Evolutionary conservation across 2,329 filamentous ascomycete species (phyloP), one percentile per base, ranked within the genome.

Genomic region (Chaetomiaceae sp.): DNA sequence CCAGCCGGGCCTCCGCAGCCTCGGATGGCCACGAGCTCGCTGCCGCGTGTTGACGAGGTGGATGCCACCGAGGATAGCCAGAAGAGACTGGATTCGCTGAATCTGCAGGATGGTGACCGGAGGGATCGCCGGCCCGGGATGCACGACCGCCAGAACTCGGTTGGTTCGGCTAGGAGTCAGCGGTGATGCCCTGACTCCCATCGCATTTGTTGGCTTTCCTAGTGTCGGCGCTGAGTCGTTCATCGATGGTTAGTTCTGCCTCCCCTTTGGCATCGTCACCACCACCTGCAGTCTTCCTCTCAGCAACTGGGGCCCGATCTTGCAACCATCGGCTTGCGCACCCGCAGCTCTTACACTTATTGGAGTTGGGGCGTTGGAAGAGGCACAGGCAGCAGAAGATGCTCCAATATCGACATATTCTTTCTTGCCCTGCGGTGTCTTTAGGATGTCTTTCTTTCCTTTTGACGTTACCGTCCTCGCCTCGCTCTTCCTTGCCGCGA

Each of bases 21-120:
- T 31, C 68, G 55, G 23, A 43, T 44, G 19, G 45, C 51, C 12
- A 17, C 65, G 46, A 68, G 59, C 44, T 67, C 68, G 47, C 69
- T 75, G 60, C 74, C 73, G 48, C 75, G 71, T 47, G 75, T 82
- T 57, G 87, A 95, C 59, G 90, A 96, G 62, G 77, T 86, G 33
- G 90, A 96, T 67, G 77, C 85, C 45, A 84, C 86, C 44, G 87
- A 92, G 61, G 89, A 93, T 62, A 92, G 86, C 66, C 86, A 89
- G 69, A 88, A 91, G 72, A 81, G 89, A 60, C 78, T 97, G 59
- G 89, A 96, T 70, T 91, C 89, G 46, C 76, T 97, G 61, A 90
- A 93, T 68, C 76, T 97, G 64, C 87, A 95, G 67, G 92, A 97
- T 68, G 87, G 79, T 61, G 85, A 88, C 60, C 77, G 80, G 60